These are phyloP conservation scores for Moricandia moricandioides DNA, from an alignment of 345 rosid species.

Conservation along the genomic window DNA sequence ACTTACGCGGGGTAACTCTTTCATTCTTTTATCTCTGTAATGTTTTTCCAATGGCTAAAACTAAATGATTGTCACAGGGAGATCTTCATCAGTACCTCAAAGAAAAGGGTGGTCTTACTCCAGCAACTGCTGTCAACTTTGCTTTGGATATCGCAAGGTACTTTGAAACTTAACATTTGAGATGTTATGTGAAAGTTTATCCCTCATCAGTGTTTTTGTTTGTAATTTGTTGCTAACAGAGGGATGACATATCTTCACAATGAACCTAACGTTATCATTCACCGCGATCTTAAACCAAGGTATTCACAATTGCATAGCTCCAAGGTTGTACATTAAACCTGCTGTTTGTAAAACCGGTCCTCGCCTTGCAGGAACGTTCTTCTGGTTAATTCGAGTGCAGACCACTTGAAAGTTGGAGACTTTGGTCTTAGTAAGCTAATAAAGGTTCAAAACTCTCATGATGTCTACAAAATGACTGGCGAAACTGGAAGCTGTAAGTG, in stretches of 20 bases:
- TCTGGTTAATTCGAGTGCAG: slow-evolving; percentile 88
- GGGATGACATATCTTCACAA: slow-evolving; percentile 99
- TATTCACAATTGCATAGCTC: slow-evolving; percentile 31
- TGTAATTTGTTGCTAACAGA: slow-evolving; percentile 49
- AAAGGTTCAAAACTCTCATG: slow-evolving; percentile 93
- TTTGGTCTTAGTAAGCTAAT: slow-evolving; percentile 98
- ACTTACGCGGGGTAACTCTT: slow-evolving; percentile 81
- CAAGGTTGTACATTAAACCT: not conserved
- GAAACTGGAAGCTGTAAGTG: slow-evolving; percentile 98
- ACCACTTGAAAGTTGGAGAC: slow-evolving; percentile 97
- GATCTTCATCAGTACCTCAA: slow-evolving; percentile 96
- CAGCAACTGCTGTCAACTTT: slow-evolving; percentile 84
- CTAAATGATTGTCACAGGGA: slow-evolving; percentile 55
- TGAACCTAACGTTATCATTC: slow-evolving; percentile 96
- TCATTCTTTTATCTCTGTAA: slow-evolving; percentile 19
- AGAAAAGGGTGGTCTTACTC: slow-evolving; percentile 89
- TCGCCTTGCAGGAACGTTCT: slow-evolving; percentile 75
- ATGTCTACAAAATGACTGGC: slow-evolving; percentile 99
- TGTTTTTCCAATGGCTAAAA: slow-evolving; percentile 3
- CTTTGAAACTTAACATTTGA: slow-evolving; percentile 3
- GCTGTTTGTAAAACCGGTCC: not conserved
- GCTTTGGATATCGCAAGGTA: slow-evolving; percentile 96
- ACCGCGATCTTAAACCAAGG: slow-evolving; percentile 96
- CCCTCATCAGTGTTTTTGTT: too few relatives aligned
- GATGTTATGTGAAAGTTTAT: not conserved